Base-by-base conservation (phyloP, 2,329 filamentous ascomycete genomes). In the Fusarium bulbicola region DNA sequence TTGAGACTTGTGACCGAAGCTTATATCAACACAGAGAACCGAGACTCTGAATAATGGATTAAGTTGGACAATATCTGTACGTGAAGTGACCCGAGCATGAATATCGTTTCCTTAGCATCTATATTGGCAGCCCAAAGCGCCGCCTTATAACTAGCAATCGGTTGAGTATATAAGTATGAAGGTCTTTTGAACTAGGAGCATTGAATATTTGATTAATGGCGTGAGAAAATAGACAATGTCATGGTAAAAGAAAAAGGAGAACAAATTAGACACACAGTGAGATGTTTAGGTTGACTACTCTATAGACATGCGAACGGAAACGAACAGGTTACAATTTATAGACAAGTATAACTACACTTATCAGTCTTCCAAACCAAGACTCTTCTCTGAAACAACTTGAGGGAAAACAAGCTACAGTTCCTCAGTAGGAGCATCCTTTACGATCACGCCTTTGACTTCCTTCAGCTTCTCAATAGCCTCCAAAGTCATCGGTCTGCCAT, bases 381-480 rank as follows among this genome's bases (percentile, higher is more conserved):
- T 28, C 2, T 28, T 13, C 3, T 5, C 10, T 9, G 7, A n/a
- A 13, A 21, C 5, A 28, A 1, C 3, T 2, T 0, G 10, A 7
- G 3, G 11, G 11, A 3, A 4, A 2, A 28, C 1, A 18, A 13
- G 8, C 34, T 40, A 63, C n/a, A 39, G 24, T 18, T 63, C 59
- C 3, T 49, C 54, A 5, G 40, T n/a, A 1, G 47, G 65, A 5
- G 36, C 21, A 12, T 68, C 65, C 5, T 54, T 40, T 1, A 68
- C 65, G 21, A 54, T 16, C 3, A 59, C 36, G 0, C 65, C 65
- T 3, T 62, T 43, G 13, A 68, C n/a, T 36, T 56, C 65, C 36
- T 68, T 68, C 4, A 68, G 26, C 15, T 68, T 68, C 4, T 62
- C 65, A 12, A 68, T 68, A 13, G 65, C 65, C 18, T 68, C 46